Conservation (phyloP, 768 basidiomycete species). For the Agrocybe praecox region DNA sequence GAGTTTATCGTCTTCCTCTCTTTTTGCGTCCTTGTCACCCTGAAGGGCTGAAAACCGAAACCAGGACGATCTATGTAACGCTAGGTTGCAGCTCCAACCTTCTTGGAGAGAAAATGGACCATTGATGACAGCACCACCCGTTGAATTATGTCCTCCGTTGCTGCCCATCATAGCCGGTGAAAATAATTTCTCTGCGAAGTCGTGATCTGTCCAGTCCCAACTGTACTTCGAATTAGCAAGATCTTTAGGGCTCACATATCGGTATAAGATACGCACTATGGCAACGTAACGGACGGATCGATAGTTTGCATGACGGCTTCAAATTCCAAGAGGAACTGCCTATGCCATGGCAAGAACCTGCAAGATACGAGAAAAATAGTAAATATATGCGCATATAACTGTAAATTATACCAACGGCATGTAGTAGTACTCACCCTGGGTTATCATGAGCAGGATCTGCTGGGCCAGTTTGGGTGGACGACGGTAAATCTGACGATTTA, state of each 20-base stretch:
- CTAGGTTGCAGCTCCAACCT: constrained; percentile 5
- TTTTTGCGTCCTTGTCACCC: background rate
- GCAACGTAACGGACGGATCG: constrained; percentile 12
- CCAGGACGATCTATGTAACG: constrained; percentile 10
- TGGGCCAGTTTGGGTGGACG: background rate
- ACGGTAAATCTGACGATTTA: background rate
- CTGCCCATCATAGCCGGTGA: constrained; percentile 8
- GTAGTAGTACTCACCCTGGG: background rate
- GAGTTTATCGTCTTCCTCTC: background rate
- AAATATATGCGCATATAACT: constrained; percentile 8
- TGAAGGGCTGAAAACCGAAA: background rate
- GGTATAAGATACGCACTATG: constrained; percentile 4
- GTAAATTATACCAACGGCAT: too few relatives aligned
- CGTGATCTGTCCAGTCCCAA: constrained; percentile 15
- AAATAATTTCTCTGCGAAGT: constrained; percentile 6
- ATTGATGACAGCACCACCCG: constrained; percentile 10
- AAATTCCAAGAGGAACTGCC: constrained; percentile 12
- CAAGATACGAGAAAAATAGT: background rate
- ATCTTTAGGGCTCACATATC: too few relatives aligned
- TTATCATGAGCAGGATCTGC: constrained; percentile 12
- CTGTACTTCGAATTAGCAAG: background rate
- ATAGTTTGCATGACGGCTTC: constrained; percentile 10
- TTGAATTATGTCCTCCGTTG: constrained; percentile 7
- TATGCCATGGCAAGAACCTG: constrained; percentile 14
- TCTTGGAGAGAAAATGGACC: constrained; percentile 10